Percentiles rank a stretch among this genome's conserved stretches.
Conservation (phyloP, 2,329 filamentous ascomycete genomes). For the Diatrype stigma region DNA sequence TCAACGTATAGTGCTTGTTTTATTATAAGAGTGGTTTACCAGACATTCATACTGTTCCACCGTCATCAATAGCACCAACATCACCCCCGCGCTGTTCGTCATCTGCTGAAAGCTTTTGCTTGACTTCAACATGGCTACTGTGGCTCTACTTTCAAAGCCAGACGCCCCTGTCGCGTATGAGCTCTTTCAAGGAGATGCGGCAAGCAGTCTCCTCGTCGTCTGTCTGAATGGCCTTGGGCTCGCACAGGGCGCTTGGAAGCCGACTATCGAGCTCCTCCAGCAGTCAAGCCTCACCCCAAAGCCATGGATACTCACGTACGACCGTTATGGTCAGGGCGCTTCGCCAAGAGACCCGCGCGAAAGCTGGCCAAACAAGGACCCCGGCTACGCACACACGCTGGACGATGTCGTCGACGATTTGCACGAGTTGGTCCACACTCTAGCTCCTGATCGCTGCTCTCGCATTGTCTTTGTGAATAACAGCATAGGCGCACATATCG, state of each 20-base stretch:
- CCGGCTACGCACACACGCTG: conserved; percentile 23
- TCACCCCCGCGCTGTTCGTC: too few relatives aligned
- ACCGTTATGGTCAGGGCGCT: conserved; percentile 21
- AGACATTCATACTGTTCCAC: too few relatives aligned
- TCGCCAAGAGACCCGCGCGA: conserved; percentile 21
- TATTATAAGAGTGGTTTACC: too few relatives aligned
- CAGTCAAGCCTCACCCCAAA: conserved; percentile 6
- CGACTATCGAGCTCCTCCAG: conserved; percentile 20
- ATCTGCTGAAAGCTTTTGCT: too few relatives aligned
- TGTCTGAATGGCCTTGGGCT: conserved; percentile 28
- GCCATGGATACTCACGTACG: conserved; percentile 29
- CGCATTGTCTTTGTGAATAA: conserved; percentile 24
- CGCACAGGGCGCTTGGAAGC: conserved; percentile 22
- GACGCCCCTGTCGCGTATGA: conserved; percentile 25
- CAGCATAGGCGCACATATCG: conserved; percentile 27
- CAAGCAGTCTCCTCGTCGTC: conserved; percentile 21
- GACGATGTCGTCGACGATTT: conserved; percentile 23
- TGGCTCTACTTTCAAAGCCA: conserved; percentile 26
- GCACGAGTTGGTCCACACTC: conserved; percentile 20
- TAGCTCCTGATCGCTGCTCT: conserved; percentile 12
- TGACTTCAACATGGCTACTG: conserved; percentile 10
- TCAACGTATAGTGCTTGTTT: too few relatives aligned
- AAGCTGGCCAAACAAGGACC: conserved; percentile 15
- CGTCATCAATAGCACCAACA: too few relatives aligned
- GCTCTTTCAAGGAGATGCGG: conserved; percentile 18